A percentile compares a stretch with the other conserved stretches of the same genome.
These are phyloP conservation scores for Auricularia auricula-judae DNA, from an alignment of 768 basidiomycete species.

Conservation along the genomic window DNA sequence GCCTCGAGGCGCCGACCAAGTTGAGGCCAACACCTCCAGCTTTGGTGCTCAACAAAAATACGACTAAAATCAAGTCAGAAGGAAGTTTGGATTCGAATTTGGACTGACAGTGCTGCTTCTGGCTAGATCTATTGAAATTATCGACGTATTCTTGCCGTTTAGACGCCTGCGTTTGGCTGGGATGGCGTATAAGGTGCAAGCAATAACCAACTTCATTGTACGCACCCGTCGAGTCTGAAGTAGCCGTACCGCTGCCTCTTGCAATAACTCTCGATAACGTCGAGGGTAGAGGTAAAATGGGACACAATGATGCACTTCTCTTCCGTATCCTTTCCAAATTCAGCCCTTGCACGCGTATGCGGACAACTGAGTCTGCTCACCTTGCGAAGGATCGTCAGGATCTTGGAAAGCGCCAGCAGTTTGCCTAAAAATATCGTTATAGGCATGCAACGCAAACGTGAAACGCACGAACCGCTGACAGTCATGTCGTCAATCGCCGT, in stretches of 20 bases:
- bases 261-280: slow-evolving; percentile 83
- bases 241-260: slow-evolving; percentile 64
- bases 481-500: slow-evolving; percentile 59
- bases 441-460: neutral
- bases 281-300: slow-evolving; percentile 92
- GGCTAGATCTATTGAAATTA: slow-evolving; percentile 70
- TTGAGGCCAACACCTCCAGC: slow-evolving; percentile 94
- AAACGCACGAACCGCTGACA: slow-evolving; percentile 55
- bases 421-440: slow-evolving; percentile 47
- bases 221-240: slow-evolving; percentile 80
- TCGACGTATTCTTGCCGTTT: slow-evolving; percentile 86
- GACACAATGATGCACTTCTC: slow-evolving; percentile 96
- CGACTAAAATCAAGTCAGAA: slow-evolving; percentile 35
- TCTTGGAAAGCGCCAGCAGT: slow-evolving; percentile 49
- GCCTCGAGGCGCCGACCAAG: slow-evolving; percentile 78
- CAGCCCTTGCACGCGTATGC: slow-evolving; percentile 2
- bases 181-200: slow-evolving; percentile 1
- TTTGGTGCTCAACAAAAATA: slow-evolving; percentile 91
- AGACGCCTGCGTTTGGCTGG: slow-evolving; percentile 59
- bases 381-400: slow-evolving; percentile 50
- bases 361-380: slow-evolving; percentile 23
- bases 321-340: slow-evolving; percentile 44
- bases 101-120: slow-evolving; percentile 55
- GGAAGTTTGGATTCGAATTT: neutral
- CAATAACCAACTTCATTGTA: neutral